These are phyloP conservation scores for Wickerhamiella domercqiae DNA, from an alignment of 805 yeast species.

Conservation along the genomic window DNA sequence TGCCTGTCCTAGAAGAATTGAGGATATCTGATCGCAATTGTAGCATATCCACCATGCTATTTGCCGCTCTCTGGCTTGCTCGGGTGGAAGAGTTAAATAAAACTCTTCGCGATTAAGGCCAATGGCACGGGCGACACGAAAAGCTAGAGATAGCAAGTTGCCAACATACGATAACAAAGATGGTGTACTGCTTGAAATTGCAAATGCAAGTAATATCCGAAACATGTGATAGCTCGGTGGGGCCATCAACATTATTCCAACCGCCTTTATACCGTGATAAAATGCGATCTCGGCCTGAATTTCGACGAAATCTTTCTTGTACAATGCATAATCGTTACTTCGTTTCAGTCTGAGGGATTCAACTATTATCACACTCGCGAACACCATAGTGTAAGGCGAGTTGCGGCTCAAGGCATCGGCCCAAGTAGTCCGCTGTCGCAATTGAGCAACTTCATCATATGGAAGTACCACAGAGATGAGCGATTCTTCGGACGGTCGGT, in stretches of 20 bases:
- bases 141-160: neutral
- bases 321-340: neutral
- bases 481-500: neutral
- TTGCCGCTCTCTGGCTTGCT: neutral
- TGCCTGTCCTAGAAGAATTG: neutral
- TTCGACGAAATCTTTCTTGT: neutral
- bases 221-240: neutral
- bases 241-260: neutral
- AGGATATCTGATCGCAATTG: neutral
- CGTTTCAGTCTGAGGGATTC: neutral
- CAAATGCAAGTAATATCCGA: neutral
- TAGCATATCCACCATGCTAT: neutral
- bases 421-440: neutral
- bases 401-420: neutral
- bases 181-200: too few relatives aligned
- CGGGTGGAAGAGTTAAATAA: neutral
- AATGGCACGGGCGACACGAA: neutral
- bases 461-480: neutral
- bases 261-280: neutral
- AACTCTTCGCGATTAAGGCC: constrained; percentile 2
- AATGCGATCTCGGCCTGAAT: neutral
- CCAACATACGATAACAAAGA: neutral
- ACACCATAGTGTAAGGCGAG: neutral
- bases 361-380: neutral
- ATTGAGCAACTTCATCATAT: neutral